phyloP scores from a whole-genome alignment of 2,329 filamentous ascomycete species.

The Sporothrix pallida region DNA sequence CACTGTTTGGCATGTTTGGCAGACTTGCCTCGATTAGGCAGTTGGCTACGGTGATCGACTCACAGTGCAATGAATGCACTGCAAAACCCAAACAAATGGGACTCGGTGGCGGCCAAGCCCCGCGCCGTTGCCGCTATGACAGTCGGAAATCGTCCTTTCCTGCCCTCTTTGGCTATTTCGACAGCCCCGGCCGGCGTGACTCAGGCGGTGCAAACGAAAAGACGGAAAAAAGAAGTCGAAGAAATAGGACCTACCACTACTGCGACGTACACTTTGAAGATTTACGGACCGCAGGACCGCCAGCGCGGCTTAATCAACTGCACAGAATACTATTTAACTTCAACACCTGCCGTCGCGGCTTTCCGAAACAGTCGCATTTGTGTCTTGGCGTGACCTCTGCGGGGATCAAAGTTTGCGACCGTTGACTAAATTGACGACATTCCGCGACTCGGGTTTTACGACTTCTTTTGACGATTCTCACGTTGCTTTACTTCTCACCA shows the following conservation, averaged over 20 bases:
- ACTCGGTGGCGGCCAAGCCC: conserved; percentile 12
- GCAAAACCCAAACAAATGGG: no score
- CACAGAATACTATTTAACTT: no score
- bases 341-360: no score
- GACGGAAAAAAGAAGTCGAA: neutral
- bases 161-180: neutral
- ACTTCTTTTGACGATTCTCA: neutral
- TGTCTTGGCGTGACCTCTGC: neutral
- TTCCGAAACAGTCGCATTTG: no score
- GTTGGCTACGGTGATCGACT: neutral
- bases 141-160: neutral
- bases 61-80: no score
- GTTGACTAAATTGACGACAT: no score
- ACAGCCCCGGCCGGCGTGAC: neutral
- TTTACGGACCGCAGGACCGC: no score
- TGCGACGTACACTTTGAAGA: no score
- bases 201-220: neutral
- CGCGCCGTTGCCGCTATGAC: neutral
- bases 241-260: no score
- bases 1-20: neutral
- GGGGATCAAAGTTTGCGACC: no score
- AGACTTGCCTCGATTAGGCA: conserved; percentile 17
- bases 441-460: neutral
- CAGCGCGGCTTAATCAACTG: no score
- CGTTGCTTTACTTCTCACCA: neutral